Evolutionary conservation across 169 alveolate genomes (phyloP).

Genomic region (Plasmodium chabaudi): DNA sequence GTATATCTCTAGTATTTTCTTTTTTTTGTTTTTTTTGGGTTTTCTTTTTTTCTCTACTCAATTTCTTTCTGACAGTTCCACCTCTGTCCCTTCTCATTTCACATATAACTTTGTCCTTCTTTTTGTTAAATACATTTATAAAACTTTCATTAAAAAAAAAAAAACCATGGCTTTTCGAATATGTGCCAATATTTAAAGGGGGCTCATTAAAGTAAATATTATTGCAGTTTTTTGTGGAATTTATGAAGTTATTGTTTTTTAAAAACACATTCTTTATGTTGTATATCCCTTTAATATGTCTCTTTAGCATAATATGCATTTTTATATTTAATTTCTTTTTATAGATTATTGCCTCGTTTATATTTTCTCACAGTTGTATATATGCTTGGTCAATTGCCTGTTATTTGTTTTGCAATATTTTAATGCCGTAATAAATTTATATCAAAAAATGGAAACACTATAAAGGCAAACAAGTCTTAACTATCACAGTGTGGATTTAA

Average conservation of each 20-base stretch:
- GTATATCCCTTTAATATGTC: constrained; percentile 39
- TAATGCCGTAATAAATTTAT: too few species aligned
- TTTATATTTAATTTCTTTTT: neutral
- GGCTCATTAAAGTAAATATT: neutral
- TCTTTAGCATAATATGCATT: constrained; percentile 30
- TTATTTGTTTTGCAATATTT: too few species aligned
- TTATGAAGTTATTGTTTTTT: constrained; percentile 5
- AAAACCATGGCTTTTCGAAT: neutral
- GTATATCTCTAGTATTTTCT: constrained; percentile 37
- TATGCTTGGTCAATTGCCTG: too few species aligned
- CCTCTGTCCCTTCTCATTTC: constrained; percentile 78
- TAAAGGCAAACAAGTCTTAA: too few species aligned
- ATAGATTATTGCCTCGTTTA: too few species aligned
- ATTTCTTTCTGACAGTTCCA: constrained; percentile 74
- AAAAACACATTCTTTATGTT: constrained; percentile 42
- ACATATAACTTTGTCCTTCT: constrained; percentile 9
- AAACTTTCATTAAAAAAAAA: constrained; percentile 34
- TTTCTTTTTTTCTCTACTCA: constrained; percentile 74
- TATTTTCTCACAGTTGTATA: too few species aligned
- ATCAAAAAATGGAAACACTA: too few species aligned
- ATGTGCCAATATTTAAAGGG: neutral
- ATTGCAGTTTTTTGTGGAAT: neutral
- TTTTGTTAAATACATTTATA: constrained; percentile 14
- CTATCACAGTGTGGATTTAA: too few species aligned
- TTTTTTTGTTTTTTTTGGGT: constrained; percentile 73